Conservation (phyloP, 1,139 yeast species). For the Candida neerlandica region DNA sequence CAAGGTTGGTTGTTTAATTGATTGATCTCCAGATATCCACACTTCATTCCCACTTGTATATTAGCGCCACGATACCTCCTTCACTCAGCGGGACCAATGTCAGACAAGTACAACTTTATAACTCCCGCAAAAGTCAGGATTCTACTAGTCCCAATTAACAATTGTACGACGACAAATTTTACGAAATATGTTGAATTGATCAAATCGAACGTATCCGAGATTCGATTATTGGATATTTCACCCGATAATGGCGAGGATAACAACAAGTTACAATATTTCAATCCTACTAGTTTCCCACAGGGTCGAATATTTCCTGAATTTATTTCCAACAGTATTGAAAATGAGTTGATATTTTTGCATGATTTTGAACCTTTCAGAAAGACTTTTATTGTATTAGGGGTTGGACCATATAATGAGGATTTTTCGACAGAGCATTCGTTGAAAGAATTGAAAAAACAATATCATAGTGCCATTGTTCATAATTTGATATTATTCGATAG, state of each 20-base stretch:
- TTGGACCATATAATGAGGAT: slow-evolving; percentile 47
- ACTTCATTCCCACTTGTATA: neutral
- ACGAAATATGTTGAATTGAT: slow-evolving; percentile 47
- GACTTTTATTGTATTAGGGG: slow-evolving; percentile 67
- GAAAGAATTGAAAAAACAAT: slow-evolving; percentile 26
- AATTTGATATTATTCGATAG: slow-evolving; percentile 62
- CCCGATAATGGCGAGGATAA: slow-evolving; percentile 38
- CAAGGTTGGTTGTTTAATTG: neutral
- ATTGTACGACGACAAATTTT: slow-evolving; percentile 53
- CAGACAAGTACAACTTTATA: slow-evolving; percentile 28
- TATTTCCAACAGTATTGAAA: slow-evolving; percentile 49
- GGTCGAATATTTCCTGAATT: slow-evolving; percentile 71
- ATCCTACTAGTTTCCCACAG: slow-evolving; percentile 82
- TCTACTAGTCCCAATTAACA: slow-evolving; percentile 71
- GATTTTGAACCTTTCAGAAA: slow-evolving; percentile 91
- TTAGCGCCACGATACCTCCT: neutral
- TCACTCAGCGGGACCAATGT: slow-evolving; percentile 11
- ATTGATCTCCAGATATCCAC: neutral
- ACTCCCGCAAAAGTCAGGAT: slow-evolving; percentile 69
- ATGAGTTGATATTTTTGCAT: slow-evolving; percentile 64
- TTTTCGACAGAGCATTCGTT: slow-evolving; percentile 7
- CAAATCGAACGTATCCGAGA: slow-evolving; percentile 53
- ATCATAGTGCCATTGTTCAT: slow-evolving; percentile 66
- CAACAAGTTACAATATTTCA: slow-evolving; percentile 58
- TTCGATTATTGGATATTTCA: slow-evolving; percentile 73